A percentile compares a stretch with the other conserved stretches of the same genome.
These are phyloP conservation scores for Dryas alaskensis DNA, from an alignment of 306 rosid species.

Conservation along the genomic window DNA sequence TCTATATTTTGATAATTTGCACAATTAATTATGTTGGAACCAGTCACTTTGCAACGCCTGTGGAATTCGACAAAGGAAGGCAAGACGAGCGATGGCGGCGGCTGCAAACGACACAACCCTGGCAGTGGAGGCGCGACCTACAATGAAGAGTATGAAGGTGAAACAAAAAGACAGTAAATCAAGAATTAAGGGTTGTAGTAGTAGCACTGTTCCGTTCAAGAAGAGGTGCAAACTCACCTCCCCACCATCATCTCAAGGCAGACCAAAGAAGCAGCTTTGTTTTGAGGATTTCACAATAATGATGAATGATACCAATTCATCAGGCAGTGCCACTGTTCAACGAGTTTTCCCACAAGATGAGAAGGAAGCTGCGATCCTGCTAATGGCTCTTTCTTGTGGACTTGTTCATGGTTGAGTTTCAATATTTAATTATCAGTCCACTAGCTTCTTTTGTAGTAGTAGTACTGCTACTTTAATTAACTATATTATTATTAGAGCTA, in stretches of 20 bases:
- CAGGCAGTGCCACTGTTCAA: conserved; percentile 39
- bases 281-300: conserved; percentile 62
- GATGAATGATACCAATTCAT: conserved; percentile 39
- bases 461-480: conserved; percentile 8
- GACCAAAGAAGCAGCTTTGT: conserved; percentile 36
- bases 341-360: conserved; percentile 93
- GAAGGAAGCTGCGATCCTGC: conserved; percentile 89
- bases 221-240: conserved; percentile 36
- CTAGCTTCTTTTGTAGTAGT: not conserved
- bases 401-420: conserved; percentile 68
- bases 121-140: conserved; percentile 23
- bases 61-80: conserved; percentile 95
- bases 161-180: conserved; percentile 37
- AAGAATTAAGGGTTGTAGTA: not conserved
- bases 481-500: conserved; percentile 18
- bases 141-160: conserved; percentile 31
- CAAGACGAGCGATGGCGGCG: conserved; percentile 72
- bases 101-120: conserved; percentile 53
- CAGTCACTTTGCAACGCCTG: conserved; percentile 96
- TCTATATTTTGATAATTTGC: too few relatives aligned
- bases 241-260: conserved; percentile 25
- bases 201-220: conserved; percentile 31
- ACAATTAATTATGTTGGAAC: not conserved
- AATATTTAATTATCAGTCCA: not conserved
- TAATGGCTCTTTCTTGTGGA: conserved; percentile 92